Evolutionary conservation across 2,329 filamentous ascomycete species (phyloP), one percentile per base, ranked within the genome.

Genomic region (Westerdykella aurantiaca): DNA sequence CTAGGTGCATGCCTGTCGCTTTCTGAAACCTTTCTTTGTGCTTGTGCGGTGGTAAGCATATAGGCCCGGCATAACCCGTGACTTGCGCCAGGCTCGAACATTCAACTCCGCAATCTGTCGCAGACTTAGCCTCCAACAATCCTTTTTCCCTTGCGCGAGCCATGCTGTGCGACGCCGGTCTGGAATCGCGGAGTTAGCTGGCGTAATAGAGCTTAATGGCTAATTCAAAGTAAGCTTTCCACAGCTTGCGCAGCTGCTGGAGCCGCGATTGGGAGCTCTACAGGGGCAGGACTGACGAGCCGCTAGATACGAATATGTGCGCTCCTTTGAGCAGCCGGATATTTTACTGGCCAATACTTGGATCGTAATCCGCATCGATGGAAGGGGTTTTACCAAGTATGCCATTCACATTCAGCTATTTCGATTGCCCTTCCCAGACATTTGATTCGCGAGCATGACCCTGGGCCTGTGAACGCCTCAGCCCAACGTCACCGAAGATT

Each of bases 291-390:
- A 41, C 43, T 43, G 38, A 42, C 42, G 17, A 42, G 31, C 16
- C 41, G 41, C 39, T 57, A 95, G 88, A 69, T 97, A 89, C 65
- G 90, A 95, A 72, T 98, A 98, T 69, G 91, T 97, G 51, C 88
- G 87, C 64, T 70, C 74, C 38, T 97, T 97, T 61, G 93, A 98
- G 75, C 86, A 86, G 61, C 72, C 82, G 6, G 89, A 96, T 62
- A 70, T 71, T 38, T 72, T 98, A 34, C 77, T 97, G 17, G 88
- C 84, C 42, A 95, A 94, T 63, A 97, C 91, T 21, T 98, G 90
- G 89, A 85, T 97, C 44, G 88, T 97, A 16, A 83, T 98, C 44
- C 83, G 93, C 47, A 83, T 98, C 59, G 93, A 98, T 69, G 93
- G 93, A 18, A 79, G 91, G 51, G 90, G 89, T 14, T 98, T 98